Conservation (phyloP, 1,139 yeast genomes). For the Arxiozyma telluris region DNA sequence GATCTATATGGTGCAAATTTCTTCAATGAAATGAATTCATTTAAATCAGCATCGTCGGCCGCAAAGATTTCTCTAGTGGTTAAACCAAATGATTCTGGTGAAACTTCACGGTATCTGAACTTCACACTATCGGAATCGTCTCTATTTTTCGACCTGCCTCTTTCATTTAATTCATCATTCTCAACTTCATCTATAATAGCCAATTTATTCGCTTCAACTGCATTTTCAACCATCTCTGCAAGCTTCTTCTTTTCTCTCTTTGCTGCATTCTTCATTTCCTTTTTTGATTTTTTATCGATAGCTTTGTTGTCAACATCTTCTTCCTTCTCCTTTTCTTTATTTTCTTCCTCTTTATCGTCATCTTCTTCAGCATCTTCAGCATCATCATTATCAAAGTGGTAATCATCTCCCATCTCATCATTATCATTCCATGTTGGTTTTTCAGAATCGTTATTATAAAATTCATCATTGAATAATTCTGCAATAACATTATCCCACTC, state of each 20-base stretch:
- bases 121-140: conserved; percentile 29
- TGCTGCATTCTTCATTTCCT: conserved; percentile 48
- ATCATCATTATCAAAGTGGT: conserved; percentile 31
- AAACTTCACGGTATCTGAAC: conserved; percentile 87
- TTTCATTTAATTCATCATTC: conserved; percentile 52
- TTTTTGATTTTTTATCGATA: conserved; percentile 34
- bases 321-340: conserved; percentile 20
- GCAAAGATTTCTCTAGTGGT: conserved; percentile 76
- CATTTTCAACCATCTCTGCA: conserved; percentile 59
- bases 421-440: conserved; percentile 31
- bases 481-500: conserved; percentile 90
- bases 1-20: conserved; percentile 90
- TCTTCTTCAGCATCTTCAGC: conserved; percentile 12
- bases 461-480: conserved; percentile 76
- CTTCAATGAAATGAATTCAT: conserved; percentile 77
- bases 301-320: conserved; percentile 15
- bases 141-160: conserved; percentile 32
- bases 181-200: conserved; percentile 51
- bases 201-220: conserved; percentile 50
- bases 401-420: conserved; percentile 7
- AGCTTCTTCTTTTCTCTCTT: conserved; percentile 57
- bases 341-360: conserved; percentile 19
- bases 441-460: conserved; percentile 40
- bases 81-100: conserved; percentile 88
- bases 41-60: conserved; percentile 82